These are phyloP conservation scores for Sicyos edulis DNA, from an alignment of 306 rosid species.

Conservation along the genomic window DNA sequence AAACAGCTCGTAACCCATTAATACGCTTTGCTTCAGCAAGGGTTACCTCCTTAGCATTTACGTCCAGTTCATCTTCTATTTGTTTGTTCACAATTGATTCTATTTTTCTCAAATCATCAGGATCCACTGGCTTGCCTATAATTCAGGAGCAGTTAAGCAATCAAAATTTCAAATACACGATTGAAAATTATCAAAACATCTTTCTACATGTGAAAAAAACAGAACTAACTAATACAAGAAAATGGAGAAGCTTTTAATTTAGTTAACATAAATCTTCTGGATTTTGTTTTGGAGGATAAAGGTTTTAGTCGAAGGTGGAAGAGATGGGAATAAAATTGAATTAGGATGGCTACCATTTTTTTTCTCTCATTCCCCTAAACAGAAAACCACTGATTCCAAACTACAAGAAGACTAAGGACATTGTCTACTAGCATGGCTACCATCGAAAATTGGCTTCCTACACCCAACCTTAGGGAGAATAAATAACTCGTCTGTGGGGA, in stretches of 20 bases:
- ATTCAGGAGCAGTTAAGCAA: conserved; percentile 25
- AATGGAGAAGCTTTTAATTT: background rate
- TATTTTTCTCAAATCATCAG: conserved; percentile 65
- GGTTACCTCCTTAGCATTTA: conserved; percentile 61
- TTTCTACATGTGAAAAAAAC: background rate
- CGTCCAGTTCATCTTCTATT: conserved; percentile 74
- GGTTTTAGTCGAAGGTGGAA: background rate
- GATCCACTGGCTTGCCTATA: conserved; percentile 84
- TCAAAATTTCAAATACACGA: background rate
- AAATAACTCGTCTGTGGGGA: background rate
- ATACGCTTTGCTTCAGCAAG: conserved; percentile 71
- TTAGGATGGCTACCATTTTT: background rate
- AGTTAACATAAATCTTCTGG: background rate
- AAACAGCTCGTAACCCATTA: conserved; percentile 90
- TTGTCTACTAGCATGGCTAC: background rate
- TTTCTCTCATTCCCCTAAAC: background rate
- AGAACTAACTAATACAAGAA: background rate
- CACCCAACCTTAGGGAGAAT: too few species aligned
- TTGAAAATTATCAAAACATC: background rate
- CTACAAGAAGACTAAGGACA: background rate
- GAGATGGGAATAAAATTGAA: background rate
- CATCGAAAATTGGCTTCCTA: background rate
- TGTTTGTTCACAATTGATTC: conserved; percentile 85
- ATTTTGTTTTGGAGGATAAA: background rate
- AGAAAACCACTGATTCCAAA: background rate